phyloP scores from a whole-genome alignment of 345 rosid genomes.

The Nephelium lappaceum region DNA sequence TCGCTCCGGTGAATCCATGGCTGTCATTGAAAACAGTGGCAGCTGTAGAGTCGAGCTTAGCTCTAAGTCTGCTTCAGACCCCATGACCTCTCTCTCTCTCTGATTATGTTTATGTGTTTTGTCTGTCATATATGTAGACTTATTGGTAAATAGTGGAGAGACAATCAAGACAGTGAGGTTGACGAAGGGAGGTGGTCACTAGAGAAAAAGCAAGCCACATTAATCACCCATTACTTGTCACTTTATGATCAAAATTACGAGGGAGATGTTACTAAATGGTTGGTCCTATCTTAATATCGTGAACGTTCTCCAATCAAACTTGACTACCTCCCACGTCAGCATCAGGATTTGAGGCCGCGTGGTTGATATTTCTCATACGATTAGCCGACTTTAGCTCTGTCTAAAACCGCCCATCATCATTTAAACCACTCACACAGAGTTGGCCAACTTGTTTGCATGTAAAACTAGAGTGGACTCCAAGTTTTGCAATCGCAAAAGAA shows the following conservation, averaged over 20 bases:
- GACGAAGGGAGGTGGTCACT: neutral
- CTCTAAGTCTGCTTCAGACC: slow-evolving; percentile 35
- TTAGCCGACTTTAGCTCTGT: neutral
- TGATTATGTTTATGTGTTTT: neutral
- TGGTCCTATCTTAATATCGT: neutral
- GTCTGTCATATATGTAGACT: slow-evolving; percentile 7
- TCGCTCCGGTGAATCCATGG: slow-evolving; percentile 55
- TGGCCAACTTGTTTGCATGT: neutral
- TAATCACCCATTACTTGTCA: neutral
- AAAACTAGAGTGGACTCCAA: neutral
- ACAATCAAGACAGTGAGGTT: slow-evolving; percentile 19
- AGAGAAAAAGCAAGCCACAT: neutral
- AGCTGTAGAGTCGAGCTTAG: slow-evolving; percentile 34
- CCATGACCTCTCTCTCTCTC: slow-evolving; percentile 21
- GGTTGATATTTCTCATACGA: neutral
- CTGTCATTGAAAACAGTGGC: slow-evolving; percentile 40
- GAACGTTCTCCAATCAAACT: neutral
- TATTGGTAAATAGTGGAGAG: slow-evolving; percentile 11
- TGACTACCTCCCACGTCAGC: neutral
- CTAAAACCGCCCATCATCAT: neutral
- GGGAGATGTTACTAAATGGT: neutral
- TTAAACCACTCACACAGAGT: neutral
- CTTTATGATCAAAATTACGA: neutral
- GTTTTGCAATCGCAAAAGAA: neutral
- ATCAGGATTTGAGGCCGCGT: neutral